Evolutionary conservation across 2,329 filamentous ascomycete species (phyloP).

Genomic region (Ceratocystis harringtonii): DNA sequence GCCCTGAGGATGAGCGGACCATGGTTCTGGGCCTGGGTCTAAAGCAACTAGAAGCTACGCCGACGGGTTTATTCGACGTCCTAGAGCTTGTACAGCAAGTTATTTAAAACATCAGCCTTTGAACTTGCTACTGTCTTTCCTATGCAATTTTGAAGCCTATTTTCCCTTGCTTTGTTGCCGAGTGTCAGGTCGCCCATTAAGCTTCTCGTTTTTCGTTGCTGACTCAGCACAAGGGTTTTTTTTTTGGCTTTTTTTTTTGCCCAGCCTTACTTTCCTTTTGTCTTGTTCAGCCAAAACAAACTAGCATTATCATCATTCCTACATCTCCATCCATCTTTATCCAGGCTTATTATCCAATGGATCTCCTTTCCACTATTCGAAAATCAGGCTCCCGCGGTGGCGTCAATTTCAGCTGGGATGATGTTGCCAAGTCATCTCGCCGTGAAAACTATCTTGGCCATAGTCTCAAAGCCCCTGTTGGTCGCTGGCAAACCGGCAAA

Average conservation of each 20-base stretch:
- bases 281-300: not conserved
- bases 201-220: not conserved
- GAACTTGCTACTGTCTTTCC: not conserved
- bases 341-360: constrained; percentile 43
- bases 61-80: constrained; percentile 49
- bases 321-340: not conserved
- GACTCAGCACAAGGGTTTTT: constrained; percentile 3
- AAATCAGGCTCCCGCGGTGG: constrained; percentile 86
- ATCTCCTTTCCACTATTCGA: constrained; percentile 80
- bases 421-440: constrained; percentile 72
- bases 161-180: not conserved
- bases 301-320: not conserved
- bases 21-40: constrained; percentile 49
- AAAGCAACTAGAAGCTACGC: constrained; percentile 33
- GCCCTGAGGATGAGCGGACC: constrained; percentile 47
- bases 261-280: not conserved
- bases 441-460: constrained; percentile 86
- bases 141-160: not conserved
- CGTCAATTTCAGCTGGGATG: constrained; percentile 92
- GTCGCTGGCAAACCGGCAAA: constrained; percentile 74
- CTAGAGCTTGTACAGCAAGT: constrained; percentile 47
- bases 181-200: not conserved
- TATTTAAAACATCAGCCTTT: constrained; percentile 26
- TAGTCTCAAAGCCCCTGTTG: constrained; percentile 80
- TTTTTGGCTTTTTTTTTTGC: not conserved